Conservation (phyloP, 495 filamentous ascomycete genomes). For the Immersiella caudata region DNA sequence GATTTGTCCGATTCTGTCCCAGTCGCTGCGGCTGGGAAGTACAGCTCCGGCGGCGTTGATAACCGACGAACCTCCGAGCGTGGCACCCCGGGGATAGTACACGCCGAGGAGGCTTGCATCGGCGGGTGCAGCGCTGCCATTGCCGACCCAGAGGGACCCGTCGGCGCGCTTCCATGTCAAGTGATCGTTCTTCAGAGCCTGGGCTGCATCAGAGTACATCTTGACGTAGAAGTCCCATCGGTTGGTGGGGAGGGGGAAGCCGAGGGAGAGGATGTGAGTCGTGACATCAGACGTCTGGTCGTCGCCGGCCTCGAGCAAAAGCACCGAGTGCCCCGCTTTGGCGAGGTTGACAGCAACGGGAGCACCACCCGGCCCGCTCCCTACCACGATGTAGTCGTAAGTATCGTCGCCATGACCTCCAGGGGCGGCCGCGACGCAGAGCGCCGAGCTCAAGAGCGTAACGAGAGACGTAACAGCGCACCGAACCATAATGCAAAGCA, state of each 20-base stretch:
- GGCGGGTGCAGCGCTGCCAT: constrained; percentile 36
- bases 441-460: neutral
- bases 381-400: constrained; percentile 20
- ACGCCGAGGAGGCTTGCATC: constrained; percentile 47
- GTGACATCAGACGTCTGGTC: constrained; percentile 51
- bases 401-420: constrained; percentile 2
- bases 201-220: constrained; percentile 40
- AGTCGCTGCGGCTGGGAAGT: constrained; percentile 47
- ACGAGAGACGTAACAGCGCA: neutral
- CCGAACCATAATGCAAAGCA: neutral
- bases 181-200: constrained; percentile 39
- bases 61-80: constrained; percentile 50
- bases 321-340: constrained; percentile 18
- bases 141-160: constrained; percentile 38
- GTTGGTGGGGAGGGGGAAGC: constrained; percentile 31
- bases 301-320: constrained; percentile 48
- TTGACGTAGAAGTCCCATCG: constrained; percentile 48
- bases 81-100: constrained; percentile 52
- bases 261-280: constrained; percentile 31
- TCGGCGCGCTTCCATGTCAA: constrained; percentile 37
- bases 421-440: neutral
- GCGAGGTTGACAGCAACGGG: constrained; percentile 12
- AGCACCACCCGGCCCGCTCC: constrained; percentile 12
- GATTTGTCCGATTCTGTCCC: constrained; percentile 48
- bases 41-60: constrained; percentile 49